phyloP scores from a whole-genome alignment of 352 stramenopile genomes.

The Globisporangium cederbergense region DNA sequence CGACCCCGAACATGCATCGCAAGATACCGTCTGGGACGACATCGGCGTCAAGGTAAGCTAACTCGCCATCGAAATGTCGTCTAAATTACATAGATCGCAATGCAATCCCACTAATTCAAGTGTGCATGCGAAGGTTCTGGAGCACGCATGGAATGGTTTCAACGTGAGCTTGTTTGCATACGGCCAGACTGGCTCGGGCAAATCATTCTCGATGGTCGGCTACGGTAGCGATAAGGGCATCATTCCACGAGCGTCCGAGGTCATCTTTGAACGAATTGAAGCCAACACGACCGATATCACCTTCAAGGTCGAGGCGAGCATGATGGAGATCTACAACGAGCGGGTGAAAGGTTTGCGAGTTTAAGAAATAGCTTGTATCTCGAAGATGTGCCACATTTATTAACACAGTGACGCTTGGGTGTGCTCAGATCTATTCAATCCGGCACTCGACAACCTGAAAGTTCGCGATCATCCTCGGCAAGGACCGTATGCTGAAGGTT shows the following conservation, averaged over 20 bases:
- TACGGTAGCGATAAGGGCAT: constrained; percentile 82
- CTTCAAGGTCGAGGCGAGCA: constrained; percentile 86
- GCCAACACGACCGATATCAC: constrained; percentile 38
- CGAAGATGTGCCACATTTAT: neutral
- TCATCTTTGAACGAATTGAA: constrained; percentile 83
- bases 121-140: constrained; percentile 46
- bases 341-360: constrained; percentile 63
- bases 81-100: neutral
- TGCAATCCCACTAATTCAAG: neutral
- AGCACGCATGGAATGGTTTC: constrained; percentile 90
- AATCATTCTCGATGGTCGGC: constrained; percentile 87
- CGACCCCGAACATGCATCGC: constrained; percentile 62
- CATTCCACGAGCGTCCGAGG: constrained; percentile 73
- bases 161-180: constrained; percentile 89
- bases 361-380: neutral
- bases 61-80: neutral
- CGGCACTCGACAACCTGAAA: constrained; percentile 80
- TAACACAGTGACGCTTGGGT: neutral
- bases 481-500: constrained; percentile 76
- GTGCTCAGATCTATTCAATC: constrained; percentile 76
- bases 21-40: constrained; percentile 85
- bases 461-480: constrained; percentile 84
- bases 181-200: constrained; percentile 82
- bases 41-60: constrained; percentile 64
- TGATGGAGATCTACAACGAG: constrained; percentile 91